Conservation (phyloP, 176 grass and related monocot species). For the Musa troglodytarum region DNA sequence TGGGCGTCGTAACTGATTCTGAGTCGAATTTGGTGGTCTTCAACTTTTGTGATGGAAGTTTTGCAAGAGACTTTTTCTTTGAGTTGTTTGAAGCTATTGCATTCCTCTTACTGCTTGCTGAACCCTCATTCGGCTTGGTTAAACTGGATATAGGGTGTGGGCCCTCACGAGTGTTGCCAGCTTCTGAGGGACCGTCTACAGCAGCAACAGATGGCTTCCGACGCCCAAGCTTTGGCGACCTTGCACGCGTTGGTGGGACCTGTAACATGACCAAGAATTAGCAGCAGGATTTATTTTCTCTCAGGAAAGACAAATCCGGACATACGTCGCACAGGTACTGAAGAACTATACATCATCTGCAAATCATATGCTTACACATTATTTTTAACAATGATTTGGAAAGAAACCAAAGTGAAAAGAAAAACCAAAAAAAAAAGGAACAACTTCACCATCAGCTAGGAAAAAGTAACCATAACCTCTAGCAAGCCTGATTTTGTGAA, state of each 20-base stretch:
- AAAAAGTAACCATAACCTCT: too few species aligned
- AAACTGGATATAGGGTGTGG: slow-evolving; percentile 30
- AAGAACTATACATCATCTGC: background rate
- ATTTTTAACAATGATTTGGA: too few species aligned
- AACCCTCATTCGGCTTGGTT: slow-evolving; percentile 29
- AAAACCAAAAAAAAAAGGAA: too few species aligned
- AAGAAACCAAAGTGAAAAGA: too few species aligned
- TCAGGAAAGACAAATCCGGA: background rate
- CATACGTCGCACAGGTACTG: background rate
- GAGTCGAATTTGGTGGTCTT: slow-evolving; percentile 25
- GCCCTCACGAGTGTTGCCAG: slow-evolving; percentile 46
- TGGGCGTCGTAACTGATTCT: slow-evolving; percentile 33
- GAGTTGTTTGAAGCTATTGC: slow-evolving; percentile 34
- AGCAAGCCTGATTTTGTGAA: too few species aligned
- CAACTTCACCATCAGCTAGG: too few species aligned
- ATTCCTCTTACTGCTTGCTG: slow-evolving; percentile 28
- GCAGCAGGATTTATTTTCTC: background rate
- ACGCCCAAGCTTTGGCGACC: slow-evolving; percentile 85
- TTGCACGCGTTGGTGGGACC: slow-evolving; percentile 86
- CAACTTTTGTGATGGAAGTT: slow-evolving; percentile 23
- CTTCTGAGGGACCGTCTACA: slow-evolving; percentile 39
- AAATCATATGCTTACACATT: too few species aligned
- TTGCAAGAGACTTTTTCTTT: slow-evolving; percentile 38
- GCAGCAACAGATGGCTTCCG: slow-evolving; percentile 47
- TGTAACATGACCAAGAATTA: slow-evolving; percentile 22